Evolutionary conservation across 1,139 yeast genomes (phyloP).

Genomic region (Hansenula sp.): DNA sequence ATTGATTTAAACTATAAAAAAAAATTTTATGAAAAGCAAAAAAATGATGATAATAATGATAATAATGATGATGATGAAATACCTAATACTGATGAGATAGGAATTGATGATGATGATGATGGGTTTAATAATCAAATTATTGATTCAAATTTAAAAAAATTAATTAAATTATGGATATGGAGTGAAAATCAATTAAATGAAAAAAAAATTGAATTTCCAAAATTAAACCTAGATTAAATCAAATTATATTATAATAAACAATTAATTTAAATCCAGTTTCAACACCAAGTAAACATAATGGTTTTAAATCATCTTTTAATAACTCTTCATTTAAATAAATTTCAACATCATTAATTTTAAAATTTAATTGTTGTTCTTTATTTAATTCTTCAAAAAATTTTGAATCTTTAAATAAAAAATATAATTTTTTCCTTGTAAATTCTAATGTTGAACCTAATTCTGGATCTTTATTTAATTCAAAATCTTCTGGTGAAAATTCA

Average conservation of each 20-base stretch:
- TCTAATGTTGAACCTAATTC: conserved; percentile 68
- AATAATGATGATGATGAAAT: conserved; percentile 6
- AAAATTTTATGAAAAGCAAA: conserved; percentile 6
- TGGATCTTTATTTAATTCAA: conserved; percentile 47
- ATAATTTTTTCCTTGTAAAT: conserved; percentile 51
- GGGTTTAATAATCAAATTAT: conserved; percentile 14
- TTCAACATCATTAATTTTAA: conserved; percentile 28
- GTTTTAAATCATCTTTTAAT: conserved; percentile 37
- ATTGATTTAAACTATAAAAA: conserved; percentile 5
- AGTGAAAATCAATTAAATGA: conserved; percentile 48
- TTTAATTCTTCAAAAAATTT: conserved; percentile 29
- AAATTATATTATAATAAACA: conserved; percentile 31
- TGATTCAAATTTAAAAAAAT: conserved; percentile 47
- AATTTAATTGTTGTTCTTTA: conserved; percentile 7
- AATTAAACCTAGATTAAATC: conserved; percentile 14
- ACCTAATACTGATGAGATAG: conserved; percentile 3
- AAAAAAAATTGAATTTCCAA: conserved; percentile 31
- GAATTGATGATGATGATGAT: conserved; percentile 15
- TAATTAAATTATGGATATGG: conserved; percentile 58
- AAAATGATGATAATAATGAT: conserved; percentile 7
- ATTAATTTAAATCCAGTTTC: conserved; percentile 64
- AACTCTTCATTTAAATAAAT: conserved; percentile 29
- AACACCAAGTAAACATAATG: conserved; percentile 55
- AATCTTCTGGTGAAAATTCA: conserved; percentile 81
- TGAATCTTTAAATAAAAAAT: conserved; percentile 50